Conservation (phyloP, 768 basidiomycete species). For the Lentinula raphanica region DNA sequence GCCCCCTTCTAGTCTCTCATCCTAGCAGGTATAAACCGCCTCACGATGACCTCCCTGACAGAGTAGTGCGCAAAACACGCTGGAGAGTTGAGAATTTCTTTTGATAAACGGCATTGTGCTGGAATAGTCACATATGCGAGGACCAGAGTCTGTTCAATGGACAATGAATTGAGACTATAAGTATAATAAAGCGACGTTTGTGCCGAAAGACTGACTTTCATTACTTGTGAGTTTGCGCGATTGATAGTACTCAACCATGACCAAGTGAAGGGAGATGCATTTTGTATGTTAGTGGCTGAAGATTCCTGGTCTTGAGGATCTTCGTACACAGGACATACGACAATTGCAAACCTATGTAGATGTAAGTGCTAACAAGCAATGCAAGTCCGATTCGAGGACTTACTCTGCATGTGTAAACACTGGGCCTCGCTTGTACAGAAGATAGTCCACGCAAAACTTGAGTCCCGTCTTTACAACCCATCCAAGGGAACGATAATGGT, state of each 20-base stretch:
- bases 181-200: no score
- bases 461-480: conserved; percentile 96
- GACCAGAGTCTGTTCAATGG: conserved; percentile 66
- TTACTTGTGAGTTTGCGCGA: conserved; percentile 93
- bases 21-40: conserved; percentile 85
- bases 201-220: conserved; percentile 67
- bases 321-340: conserved; percentile 89
- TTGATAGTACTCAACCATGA: conserved; percentile 96
- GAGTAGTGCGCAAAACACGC: conserved; percentile 73
- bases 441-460: conserved; percentile 95
- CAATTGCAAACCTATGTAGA: conserved; percentile 70
- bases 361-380: not conserved
- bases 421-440: conserved; percentile 91
- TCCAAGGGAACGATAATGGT: conserved; percentile 92
- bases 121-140: conserved; percentile 93
- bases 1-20: conserved; percentile 66
- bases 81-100: conserved; percentile 56
- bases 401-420: conserved; percentile 96
- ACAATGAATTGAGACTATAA: no score
- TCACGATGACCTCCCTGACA: conserved; percentile 76
- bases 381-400: conserved; percentile 21
- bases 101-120: conserved; percentile 50
- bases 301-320: conserved; percentile 64
- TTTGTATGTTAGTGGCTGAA: conserved; percentile 62
- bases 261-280: conserved; percentile 78